Evolutionary conservation across 2,329 filamentous ascomycete genomes (phyloP).

Genomic region (Onygenales sp.): DNA sequence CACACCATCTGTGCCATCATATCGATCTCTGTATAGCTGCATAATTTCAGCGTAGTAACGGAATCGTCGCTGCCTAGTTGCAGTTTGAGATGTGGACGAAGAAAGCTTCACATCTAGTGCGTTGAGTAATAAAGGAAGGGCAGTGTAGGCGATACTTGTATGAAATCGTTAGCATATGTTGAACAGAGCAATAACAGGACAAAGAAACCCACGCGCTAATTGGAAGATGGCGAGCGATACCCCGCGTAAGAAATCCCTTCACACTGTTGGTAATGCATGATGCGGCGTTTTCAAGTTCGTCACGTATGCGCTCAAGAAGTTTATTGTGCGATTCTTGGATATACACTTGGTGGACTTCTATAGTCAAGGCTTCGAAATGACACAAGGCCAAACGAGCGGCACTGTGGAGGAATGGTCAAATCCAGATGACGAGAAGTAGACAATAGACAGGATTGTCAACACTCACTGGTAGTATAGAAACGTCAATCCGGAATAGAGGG

Average conservation of each 20-base stretch:
- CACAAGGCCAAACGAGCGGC: constrained; percentile 36
- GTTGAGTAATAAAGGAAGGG: constrained; percentile 29
- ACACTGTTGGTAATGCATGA: constrained; percentile 37
- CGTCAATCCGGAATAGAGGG: constrained; percentile 39
- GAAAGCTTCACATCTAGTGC: constrained; percentile 32
- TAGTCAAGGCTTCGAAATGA: constrained; percentile 40
- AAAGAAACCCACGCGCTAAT: constrained; percentile 36
- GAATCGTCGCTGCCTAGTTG: constrained; percentile 36
- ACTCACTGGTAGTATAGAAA: constrained; percentile 46
- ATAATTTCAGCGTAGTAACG: constrained; percentile 39
- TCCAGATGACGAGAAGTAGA: background rate
- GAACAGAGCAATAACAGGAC: background rate
- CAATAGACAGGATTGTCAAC: background rate
- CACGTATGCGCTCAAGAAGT: constrained; percentile 16
- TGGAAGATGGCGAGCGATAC: constrained; percentile 38
- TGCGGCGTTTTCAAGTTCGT: constrained; percentile 38
- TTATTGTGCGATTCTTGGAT: constrained; percentile 33
- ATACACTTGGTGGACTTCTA: constrained; percentile 27
- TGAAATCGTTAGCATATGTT: background rate
- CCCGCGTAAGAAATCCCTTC: constrained; percentile 39
- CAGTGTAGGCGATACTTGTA: constrained; percentile 22
- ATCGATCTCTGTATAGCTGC: constrained; percentile 38
- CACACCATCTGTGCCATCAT: constrained; percentile 38
- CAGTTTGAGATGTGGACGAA: constrained; percentile 24
- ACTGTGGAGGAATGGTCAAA: constrained; percentile 15